Percentiles rank a stretch among this genome's conserved stretches.
These are phyloP conservation scores for Cladosporium cucumerinum DNA, from an alignment of 2,329 filamentous ascomycete genomes.

Conservation along the genomic window DNA sequence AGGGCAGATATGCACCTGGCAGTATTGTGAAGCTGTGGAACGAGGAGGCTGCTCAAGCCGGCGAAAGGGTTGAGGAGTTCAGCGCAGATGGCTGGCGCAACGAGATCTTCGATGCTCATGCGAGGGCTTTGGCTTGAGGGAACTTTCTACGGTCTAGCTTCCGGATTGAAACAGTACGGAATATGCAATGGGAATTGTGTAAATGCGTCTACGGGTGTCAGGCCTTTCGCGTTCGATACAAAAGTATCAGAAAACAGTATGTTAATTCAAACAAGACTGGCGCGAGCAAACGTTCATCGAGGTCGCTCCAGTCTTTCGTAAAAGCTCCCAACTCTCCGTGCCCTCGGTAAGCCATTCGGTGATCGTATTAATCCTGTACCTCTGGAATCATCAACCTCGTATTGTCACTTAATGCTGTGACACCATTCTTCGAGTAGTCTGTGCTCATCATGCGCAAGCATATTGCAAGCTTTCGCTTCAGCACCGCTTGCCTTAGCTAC, in stretches of 20 bases:
- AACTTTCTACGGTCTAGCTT: background rate
- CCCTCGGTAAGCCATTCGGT: background rate
- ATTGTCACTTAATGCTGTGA: background rate
- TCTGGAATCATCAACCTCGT: background rate
- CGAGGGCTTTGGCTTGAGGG: constrained; percentile 16
- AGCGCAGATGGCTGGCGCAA: constrained; percentile 76
- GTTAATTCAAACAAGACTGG: background rate
- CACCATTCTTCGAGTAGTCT: background rate
- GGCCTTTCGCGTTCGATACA: background rate
- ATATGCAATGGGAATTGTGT: background rate
- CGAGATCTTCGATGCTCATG: constrained; percentile 64
- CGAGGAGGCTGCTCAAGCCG: constrained; percentile 67
- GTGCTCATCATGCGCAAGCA: background rate
- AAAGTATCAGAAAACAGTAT: background rate
- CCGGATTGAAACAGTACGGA: background rate
- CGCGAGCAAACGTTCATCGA: background rate
- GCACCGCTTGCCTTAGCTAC: background rate
- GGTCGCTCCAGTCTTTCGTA: background rate
- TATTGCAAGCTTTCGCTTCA: background rate
- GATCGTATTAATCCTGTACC: background rate
- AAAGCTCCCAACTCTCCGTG: too few species aligned
- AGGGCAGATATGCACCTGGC: constrained; percentile 80
- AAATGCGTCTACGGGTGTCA: background rate
- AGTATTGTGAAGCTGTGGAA: constrained; percentile 89
- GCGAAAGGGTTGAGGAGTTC: constrained; percentile 71